Percentiles rank a stretch among this genome's conserved stretches.
Evolutionary conservation across 2,329 filamentous ascomycete genomes (phyloP).

Genomic region (Diplocarpon mali): DNA sequence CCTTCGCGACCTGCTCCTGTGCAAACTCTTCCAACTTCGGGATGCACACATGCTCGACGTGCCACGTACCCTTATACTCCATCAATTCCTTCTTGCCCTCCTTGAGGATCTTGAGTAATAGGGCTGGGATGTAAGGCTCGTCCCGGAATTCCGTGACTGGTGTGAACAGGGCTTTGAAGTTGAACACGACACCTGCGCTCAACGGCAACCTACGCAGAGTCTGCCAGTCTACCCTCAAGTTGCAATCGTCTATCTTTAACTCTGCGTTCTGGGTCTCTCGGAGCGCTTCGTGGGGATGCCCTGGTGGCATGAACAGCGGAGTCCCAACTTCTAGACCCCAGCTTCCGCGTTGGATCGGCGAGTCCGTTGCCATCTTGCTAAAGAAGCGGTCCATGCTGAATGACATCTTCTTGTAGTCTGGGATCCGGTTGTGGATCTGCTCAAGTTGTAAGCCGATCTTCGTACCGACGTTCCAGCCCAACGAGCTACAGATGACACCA

Average conservation of each 20-base stretch:
- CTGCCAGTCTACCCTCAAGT: slow-evolving; percentile 79
- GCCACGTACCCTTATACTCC: slow-evolving; percentile 75
- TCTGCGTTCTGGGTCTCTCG: slow-evolving; percentile 46
- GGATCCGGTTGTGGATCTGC: slow-evolving; percentile 63
- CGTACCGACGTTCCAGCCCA: slow-evolving; percentile 67
- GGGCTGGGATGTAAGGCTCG: slow-evolving; percentile 61
- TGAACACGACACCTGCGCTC: slow-evolving; percentile 67
- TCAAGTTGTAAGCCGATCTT: slow-evolving; percentile 64
- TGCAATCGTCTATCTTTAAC: slow-evolving; percentile 46
- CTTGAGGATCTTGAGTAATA: slow-evolving; percentile 57
- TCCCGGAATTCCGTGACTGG: slow-evolving; percentile 56
- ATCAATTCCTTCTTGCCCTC: slow-evolving; percentile 61
- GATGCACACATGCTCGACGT: slow-evolving; percentile 62
- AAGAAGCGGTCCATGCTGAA: slow-evolving; percentile 83
- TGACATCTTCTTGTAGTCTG: slow-evolving; percentile 81
- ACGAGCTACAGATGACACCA: slow-evolving; percentile 64
- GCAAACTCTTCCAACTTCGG: slow-evolving; percentile 54
- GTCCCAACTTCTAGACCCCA: slow-evolving; percentile 72
- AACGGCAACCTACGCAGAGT: slow-evolving; percentile 70
- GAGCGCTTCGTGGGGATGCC: slow-evolving; percentile 50
- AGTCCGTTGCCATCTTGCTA: slow-evolving; percentile 60
- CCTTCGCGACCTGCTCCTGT: slow-evolving; percentile 52
- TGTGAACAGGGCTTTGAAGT: slow-evolving; percentile 81
- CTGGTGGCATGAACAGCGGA: slow-evolving; percentile 64
- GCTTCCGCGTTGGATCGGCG: slow-evolving; percentile 71